These are phyloP conservation scores for Cicer arietinum DNA, from an alignment of 306 rosid genomes.

Conservation along the genomic window DNA sequence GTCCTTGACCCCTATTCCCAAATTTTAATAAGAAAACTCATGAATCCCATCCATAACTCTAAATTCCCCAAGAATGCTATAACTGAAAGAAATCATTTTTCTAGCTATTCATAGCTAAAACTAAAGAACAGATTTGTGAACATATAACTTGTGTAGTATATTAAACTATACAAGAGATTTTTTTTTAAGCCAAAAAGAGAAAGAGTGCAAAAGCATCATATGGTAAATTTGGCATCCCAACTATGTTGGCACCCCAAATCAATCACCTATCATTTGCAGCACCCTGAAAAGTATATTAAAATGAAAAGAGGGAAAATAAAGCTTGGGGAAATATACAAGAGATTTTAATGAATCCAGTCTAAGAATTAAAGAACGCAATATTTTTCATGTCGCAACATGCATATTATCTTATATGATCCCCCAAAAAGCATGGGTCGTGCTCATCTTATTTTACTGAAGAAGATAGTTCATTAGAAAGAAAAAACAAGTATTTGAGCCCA, in stretches of 20 bases:
- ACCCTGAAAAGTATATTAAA: background rate
- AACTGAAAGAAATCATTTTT: background rate
- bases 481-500: constrained; percentile 7
- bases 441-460: background rate
- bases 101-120: background rate
- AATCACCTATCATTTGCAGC: too few species aligned
- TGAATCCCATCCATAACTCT: constrained; percentile 12
- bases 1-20: background rate
- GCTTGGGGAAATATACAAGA: background rate
- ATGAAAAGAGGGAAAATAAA: too few species aligned
- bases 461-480: constrained; percentile 1
- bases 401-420: background rate
- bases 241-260: too few species aligned
- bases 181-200: too few species aligned
- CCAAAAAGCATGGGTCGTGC: background rate
- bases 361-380: constrained; percentile 6
- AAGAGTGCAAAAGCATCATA: too few species aligned
- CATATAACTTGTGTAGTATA: background rate
- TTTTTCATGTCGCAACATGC: constrained; percentile 7
- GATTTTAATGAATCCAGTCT: constrained; percentile 11
- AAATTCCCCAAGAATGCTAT: background rate
- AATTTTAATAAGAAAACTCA: background rate
- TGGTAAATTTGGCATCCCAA: too few species aligned
- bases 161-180: background rate
- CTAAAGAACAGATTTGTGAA: constrained; percentile 11